Evolutionary conservation across 805 yeast species (phyloP).

Genomic region (Wickerhamomyces pijperi): DNA sequence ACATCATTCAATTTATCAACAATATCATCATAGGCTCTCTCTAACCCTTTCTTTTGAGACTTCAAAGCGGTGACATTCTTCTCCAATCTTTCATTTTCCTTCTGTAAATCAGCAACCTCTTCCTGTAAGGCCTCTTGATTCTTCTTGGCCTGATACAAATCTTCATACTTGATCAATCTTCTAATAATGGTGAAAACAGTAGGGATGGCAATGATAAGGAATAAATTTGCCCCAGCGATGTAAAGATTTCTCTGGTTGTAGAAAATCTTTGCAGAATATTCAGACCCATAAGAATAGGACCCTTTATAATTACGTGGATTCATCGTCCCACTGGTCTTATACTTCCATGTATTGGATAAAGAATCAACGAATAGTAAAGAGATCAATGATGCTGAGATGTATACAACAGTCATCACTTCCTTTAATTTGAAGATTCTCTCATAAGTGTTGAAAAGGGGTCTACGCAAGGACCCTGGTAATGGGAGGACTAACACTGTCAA

Average conservation of each 20-base stretch:
- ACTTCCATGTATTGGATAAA: conserved; percentile 29
- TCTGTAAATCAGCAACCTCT: conserved; percentile 1
- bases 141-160: conserved; percentile 14
- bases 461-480: conserved; percentile 37
- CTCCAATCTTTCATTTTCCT: conserved; percentile 20
- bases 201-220: conserved; percentile 40
- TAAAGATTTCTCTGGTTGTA: conserved; percentile 55
- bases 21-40: conserved; percentile 34
- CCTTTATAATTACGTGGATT: conserved; percentile 16
- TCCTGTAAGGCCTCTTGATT: conserved; percentile 5
- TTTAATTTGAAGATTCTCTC: conserved; percentile 23
- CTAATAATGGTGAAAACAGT: conserved; percentile 42
- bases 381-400: conserved; percentile 31
- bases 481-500: conserved; percentile 42
- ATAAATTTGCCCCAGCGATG: conserved; percentile 51
- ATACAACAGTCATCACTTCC: conserved; percentile 34
- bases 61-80: conserved; percentile 34
- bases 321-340: conserved; percentile 16
- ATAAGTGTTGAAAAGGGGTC: conserved; percentile 27
- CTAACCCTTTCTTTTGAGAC: conserved; percentile 41
- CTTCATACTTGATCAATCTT: conserved; percentile 39
- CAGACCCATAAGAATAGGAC: conserved; percentile 26
- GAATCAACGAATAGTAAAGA: conserved; percentile 44
- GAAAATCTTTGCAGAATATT: conserved; percentile 46
- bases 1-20: conserved; percentile 16